Evolutionary conservation across 2,329 filamentous ascomycete genomes (phyloP).

Genomic region (Corynespora cassiicola): DNA sequence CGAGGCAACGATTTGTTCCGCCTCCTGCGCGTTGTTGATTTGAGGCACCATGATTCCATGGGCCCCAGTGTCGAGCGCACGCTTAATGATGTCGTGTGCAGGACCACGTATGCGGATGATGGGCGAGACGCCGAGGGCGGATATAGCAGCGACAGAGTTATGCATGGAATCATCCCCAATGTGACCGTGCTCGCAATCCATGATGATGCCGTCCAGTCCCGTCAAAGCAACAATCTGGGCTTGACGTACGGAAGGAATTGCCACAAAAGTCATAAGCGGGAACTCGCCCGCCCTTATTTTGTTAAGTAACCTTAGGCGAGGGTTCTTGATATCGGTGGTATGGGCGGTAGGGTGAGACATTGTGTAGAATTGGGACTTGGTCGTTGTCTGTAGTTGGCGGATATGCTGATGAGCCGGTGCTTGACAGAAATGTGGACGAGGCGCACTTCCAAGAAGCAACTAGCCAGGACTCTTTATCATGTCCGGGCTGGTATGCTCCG

Average conservation of each 20-base stretch:
- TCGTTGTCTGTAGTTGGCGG: too few species aligned
- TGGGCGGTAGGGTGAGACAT: constrained; percentile 17
- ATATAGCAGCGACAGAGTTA: constrained; percentile 64
- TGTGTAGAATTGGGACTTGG: too few species aligned
- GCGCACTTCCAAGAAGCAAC: too few species aligned
- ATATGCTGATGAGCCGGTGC: too few species aligned
- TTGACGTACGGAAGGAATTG: constrained; percentile 54
- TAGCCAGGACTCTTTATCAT: too few species aligned
- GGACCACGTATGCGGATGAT: constrained; percentile 61
- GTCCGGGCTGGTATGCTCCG: too few species aligned
- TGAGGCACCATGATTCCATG: constrained; percentile 65
- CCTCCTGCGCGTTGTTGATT: constrained; percentile 59
- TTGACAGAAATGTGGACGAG: too few species aligned
- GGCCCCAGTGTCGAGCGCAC: constrained; percentile 65
- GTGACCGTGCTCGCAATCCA: constrained; percentile 64
- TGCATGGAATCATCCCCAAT: constrained; percentile 64
- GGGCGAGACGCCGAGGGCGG: constrained; percentile 61
- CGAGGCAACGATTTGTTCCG: constrained; percentile 51
- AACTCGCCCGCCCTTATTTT: constrained; percentile 47
- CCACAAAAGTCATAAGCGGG: constrained; percentile 59
- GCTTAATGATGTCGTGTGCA: constrained; percentile 56
- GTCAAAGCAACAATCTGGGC: constrained; percentile 65
- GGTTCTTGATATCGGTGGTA: constrained; percentile 40
- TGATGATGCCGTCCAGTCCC: constrained; percentile 72
- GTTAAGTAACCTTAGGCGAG: constrained; percentile 53